These are phyloP conservation scores for Butyriboletus loyo DNA, from an alignment of 768 basidiomycete species.

Conservation along the genomic window DNA sequence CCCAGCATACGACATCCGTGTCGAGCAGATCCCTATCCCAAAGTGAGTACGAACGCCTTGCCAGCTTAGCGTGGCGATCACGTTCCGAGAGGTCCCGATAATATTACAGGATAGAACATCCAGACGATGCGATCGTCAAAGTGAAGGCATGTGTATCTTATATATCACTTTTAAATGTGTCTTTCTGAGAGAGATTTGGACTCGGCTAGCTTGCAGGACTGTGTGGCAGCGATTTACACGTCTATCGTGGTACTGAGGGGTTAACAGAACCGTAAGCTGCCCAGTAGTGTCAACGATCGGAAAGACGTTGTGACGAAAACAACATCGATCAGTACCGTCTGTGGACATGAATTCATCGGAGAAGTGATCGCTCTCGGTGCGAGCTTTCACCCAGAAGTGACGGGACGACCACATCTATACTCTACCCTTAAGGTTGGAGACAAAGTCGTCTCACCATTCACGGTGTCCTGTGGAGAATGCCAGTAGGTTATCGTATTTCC, in stretches of 20 bases:
- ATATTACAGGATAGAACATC: constrained; percentile 55
- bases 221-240: constrained; percentile 74
- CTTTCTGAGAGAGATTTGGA: neutral
- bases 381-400: constrained; percentile 43
- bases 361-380: constrained; percentile 65
- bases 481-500: constrained; percentile 45
- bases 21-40: constrained; percentile 61
- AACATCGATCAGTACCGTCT: constrained; percentile 47
- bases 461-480: constrained; percentile 82
- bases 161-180: neutral
- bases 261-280: constrained; percentile 49
- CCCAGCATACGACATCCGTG: constrained; percentile 65
- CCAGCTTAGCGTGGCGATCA: neutral
- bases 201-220: constrained; percentile 54
- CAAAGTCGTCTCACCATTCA: constrained; percentile 78
- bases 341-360: constrained; percentile 79
- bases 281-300: neutral
- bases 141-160: constrained; percentile 47
- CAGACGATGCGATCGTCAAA: constrained; percentile 78
- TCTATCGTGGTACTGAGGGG: constrained; percentile 64
- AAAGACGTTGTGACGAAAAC: neutral
- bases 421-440: constrained; percentile 65
- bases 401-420: constrained; percentile 61
- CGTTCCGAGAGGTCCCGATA: neutral
- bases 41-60: constrained; percentile 35